Base-by-base conservation (phyloP, 75 land plant species). In the Pinus tabuliformis region DNA sequence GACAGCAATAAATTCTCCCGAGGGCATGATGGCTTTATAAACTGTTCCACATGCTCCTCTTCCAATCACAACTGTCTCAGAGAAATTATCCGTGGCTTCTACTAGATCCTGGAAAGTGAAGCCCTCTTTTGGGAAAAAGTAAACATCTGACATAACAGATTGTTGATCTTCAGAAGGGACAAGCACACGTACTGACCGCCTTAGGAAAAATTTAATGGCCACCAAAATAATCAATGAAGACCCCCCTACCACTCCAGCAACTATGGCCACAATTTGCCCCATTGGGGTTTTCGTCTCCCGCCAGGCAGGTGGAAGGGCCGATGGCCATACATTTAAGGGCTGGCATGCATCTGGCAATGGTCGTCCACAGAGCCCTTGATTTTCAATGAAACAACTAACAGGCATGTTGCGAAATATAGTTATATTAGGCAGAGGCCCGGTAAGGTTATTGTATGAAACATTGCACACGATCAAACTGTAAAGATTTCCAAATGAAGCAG, bases 21-120 rank as follows among this genome's bases (percentile, higher is more conserved):
- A 81, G 14, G 66, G 82, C 87, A 93, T 80, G 18, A 76, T 77
- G 15, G 96, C 96, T 77, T 82, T 95, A 75, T 95, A 95, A 22
- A 95, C 98, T 57, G 94, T 91, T 36, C 98, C 96, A 81, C 88
- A 89, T 60, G 95, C 96, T 33, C 98, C 98, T 56, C 85, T 87
- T 63, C 98, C 98, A 58, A 95, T 86, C 12, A 91, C 79, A 77
- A 65, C 79, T 52, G 76, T 64, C 2, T 82, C 91, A 73, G 91
- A 80, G 75, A 95, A 95, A 68, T 95, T 91, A n/a, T 91, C 76
- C 2, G 98, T 95, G 49, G 92, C 96, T 36, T 81, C 85, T 54
- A 86, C 83, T 13, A 95, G 79, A 70, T 90, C 91, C 42, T 82
- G 86, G 76, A 77, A 93, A 68, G 88, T 84, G 76, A 95, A 87